These are phyloP conservation scores for Thelephora terrestris DNA, from an alignment of 1,284 basidiomycete species.

Conservation along the genomic window DNA sequence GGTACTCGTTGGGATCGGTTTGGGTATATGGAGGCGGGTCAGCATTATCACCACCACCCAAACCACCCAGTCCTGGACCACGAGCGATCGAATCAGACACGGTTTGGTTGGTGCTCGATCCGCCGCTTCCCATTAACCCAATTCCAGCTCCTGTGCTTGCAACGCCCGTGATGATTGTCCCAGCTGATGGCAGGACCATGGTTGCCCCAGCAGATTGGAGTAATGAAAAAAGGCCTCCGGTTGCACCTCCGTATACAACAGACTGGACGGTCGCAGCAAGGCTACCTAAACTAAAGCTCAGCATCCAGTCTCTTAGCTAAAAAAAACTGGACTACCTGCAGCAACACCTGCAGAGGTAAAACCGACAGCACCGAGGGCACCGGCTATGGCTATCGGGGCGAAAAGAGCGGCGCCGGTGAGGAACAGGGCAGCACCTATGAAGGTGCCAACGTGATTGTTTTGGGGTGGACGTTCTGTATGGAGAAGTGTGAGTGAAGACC, in stretches of 20 bases:
- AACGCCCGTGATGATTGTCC: neutral
- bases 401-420: neutral
- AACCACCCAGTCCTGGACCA: too few relatives aligned
- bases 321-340: neutral
- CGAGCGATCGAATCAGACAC: too few relatives aligned
- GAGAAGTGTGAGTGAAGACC: too few relatives aligned
- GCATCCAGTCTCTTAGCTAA: too few relatives aligned
- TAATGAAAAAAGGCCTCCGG: slow-evolving; percentile 5
- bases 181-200: slow-evolving; percentile 2
- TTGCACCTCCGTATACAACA: slow-evolving; percentile 4
- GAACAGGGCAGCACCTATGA: neutral
- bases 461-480: too few relatives aligned
- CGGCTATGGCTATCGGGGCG: neutral
- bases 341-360: neutral
- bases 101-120: too few relatives aligned
- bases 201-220: slow-evolving; percentile 7
- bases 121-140: too few relatives aligned
- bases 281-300: neutral
- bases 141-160: neutral
- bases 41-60: too few relatives aligned
- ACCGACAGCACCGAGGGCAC: neutral
- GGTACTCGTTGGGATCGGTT: too few relatives aligned
- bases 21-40: too few relatives aligned
- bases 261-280: slow-evolving; percentile 5
- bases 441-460: too few relatives aligned